Percentiles rank a stretch among this genome's conserved stretches.
phyloP scores from a whole-genome alignment of 768 basidiomycete species.

The Russula virescens region DNA sequence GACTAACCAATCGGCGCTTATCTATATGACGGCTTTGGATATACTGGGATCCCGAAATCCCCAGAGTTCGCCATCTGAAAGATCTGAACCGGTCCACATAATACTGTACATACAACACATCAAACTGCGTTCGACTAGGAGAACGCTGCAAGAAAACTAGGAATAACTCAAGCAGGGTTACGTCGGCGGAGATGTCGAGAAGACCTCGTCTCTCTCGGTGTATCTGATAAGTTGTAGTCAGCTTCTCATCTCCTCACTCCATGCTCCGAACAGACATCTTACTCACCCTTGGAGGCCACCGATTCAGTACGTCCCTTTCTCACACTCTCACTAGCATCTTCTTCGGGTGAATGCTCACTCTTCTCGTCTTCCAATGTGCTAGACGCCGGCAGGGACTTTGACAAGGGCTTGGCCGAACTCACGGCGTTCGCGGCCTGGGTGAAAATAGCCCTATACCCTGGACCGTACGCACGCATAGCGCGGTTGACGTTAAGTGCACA shows the following conservation, averaged over 20 bases:
- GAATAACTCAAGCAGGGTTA: constrained; percentile 1
- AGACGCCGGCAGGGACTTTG: background rate
- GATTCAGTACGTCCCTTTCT: constrained; percentile 6
- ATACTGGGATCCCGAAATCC: background rate
- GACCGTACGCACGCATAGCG: constrained; percentile 57
- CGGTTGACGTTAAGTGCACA: constrained; percentile 55
- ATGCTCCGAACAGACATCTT: background rate
- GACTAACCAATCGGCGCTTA: background rate
- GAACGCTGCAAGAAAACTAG: background rate
- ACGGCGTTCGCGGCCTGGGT: background rate
- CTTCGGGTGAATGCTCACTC: constrained; percentile 4
- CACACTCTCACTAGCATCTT: background rate
- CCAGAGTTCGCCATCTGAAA: background rate
- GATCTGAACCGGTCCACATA: background rate
- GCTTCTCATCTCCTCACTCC: background rate
- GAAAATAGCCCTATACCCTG: background rate
- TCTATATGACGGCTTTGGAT: background rate
- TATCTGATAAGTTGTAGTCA: background rate
- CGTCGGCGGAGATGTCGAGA: constrained; percentile 11
- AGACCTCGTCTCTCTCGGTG: constrained; percentile 2
- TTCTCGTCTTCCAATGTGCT: background rate
- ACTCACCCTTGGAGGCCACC: constrained; percentile 5
- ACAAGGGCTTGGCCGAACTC: background rate
- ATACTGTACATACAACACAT: background rate
- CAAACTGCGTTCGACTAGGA: background rate